These are phyloP conservation scores for Suhomyces sp. DNA, from an alignment of 805 yeast genomes.

Conservation along the genomic window DNA sequence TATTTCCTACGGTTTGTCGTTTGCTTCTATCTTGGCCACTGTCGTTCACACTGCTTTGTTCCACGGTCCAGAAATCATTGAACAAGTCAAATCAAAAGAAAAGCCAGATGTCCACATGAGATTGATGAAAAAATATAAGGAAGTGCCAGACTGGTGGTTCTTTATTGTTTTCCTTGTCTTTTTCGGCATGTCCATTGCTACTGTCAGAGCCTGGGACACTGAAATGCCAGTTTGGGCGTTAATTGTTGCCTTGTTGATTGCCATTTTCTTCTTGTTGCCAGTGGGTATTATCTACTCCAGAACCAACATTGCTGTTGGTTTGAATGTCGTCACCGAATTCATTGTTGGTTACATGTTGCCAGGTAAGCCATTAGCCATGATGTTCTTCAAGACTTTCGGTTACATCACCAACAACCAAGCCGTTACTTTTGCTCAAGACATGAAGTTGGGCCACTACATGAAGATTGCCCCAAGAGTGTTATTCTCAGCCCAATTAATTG, in stretches of 20 bases:
- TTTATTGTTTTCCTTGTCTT: conserved; percentile 20
- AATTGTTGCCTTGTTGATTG: conserved; percentile 37
- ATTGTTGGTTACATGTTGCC: conserved; percentile 44
- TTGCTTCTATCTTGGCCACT: conserved; percentile 62
- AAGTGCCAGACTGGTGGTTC: conserved; percentile 47
- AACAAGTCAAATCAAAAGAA: conserved; percentile 25
- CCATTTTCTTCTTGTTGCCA: conserved; percentile 38
- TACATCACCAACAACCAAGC: conserved; percentile 49
- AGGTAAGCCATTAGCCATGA: conserved; percentile 48
- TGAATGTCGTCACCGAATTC: conserved; percentile 43
- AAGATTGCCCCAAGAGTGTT: conserved; percentile 38
- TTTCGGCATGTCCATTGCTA: conserved; percentile 36
- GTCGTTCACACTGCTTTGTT: conserved; percentile 55
- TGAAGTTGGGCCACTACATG: conserved; percentile 45
- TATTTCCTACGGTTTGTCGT: conserved; percentile 54
- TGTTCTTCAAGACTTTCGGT: conserved; percentile 47
- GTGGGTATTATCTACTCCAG: conserved; percentile 36
- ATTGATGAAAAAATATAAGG: conserved; percentile 47
- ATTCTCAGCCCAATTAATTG: conserved; percentile 42
- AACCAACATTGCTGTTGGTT: conserved; percentile 38
- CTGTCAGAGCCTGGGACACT: conserved; percentile 38
- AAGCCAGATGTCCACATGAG: conserved; percentile 48
- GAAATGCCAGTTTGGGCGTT: conserved; percentile 44
- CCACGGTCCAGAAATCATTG: conserved; percentile 51
- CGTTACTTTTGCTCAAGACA: conserved; percentile 46